Conservation (phyloP, 2,329 filamentous ascomycete species). For the Penicillium sp. region DNA sequence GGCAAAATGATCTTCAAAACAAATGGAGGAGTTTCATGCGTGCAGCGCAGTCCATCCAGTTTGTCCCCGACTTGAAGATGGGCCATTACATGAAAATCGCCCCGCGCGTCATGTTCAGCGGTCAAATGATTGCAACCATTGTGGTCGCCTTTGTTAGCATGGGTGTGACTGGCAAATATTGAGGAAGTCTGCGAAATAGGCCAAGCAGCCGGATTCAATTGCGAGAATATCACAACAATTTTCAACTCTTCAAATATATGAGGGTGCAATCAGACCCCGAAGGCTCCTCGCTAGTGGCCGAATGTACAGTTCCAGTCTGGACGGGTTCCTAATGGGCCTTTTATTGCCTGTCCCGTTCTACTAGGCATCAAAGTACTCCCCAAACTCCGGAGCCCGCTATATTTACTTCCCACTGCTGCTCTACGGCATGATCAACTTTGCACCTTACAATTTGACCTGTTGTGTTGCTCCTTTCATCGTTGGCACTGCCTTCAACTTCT, state of each 20-base stretch:
- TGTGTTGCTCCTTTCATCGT: constrained; percentile 50
- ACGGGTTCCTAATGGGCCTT: too few species aligned
- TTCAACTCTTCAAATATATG: constrained; percentile 58
- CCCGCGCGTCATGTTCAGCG: constrained; percentile 13
- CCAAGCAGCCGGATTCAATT: constrained; percentile 44
- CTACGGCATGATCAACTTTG: constrained; percentile 20
- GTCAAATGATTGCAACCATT: constrained; percentile 12
- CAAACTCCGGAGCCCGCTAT: too few species aligned
- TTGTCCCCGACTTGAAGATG: constrained; percentile 15
- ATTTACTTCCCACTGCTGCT: too few species aligned
- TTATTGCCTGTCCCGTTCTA: too few species aligned
- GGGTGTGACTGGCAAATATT: constrained; percentile 49
- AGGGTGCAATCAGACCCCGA: constrained; percentile 32
- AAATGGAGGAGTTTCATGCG: too few species aligned
- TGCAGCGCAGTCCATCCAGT: too few species aligned
- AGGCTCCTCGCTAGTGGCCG: too few species aligned
- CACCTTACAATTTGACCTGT: constrained; percentile 48
- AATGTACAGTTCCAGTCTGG: too few species aligned
- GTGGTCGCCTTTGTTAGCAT: constrained; percentile 40
- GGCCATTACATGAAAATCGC: constrained; percentile 20
- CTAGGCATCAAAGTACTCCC: too few species aligned
- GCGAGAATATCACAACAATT: constrained; percentile 20
- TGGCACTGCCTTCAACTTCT: constrained; percentile 51
- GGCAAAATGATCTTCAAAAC: too few species aligned
- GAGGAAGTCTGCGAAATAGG: constrained; percentile 49